Conservation (phyloP, 1,139 yeast species). For the Geotrichum cucujoidarum region DNA sequence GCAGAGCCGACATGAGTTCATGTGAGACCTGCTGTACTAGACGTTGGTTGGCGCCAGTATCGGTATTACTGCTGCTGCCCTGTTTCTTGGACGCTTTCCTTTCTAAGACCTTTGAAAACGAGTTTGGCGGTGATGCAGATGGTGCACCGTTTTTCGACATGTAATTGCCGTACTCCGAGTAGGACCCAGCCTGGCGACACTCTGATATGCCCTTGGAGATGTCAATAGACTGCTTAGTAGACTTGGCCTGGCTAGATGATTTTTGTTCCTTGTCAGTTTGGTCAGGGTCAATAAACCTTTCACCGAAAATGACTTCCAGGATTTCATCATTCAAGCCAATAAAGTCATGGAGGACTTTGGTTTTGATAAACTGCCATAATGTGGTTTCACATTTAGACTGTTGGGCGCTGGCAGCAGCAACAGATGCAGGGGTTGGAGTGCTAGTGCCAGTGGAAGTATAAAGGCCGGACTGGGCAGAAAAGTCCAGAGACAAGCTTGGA, state of each 20-base stretch:
- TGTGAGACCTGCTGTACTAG: constrained; percentile 1
- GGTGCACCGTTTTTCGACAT: constrained; percentile 11
- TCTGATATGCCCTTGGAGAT: constrained; percentile 3
- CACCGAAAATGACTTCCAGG: constrained; percentile 33
- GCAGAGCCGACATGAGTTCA: background rate
- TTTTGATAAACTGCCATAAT: constrained; percentile 23
- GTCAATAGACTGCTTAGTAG: background rate
- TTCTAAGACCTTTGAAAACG: constrained; percentile 1
- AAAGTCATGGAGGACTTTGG: constrained; percentile 26
- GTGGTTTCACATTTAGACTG: background rate
- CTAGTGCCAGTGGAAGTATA: constrained; percentile 1
- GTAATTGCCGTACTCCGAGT: constrained; percentile 13
- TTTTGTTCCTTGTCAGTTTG: background rate
- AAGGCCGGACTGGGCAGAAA: background rate
- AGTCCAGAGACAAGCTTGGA: constrained; percentile 3
- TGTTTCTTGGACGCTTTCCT: background rate
- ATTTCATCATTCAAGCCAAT: constrained; percentile 34
- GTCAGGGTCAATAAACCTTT: constrained; percentile 24
- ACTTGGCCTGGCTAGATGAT: no score
- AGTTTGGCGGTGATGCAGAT: constrained; percentile 4
- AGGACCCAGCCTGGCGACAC: constrained; percentile 4
- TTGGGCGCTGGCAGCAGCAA: background rate
- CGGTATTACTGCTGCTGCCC: background rate
- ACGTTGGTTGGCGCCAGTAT: background rate
- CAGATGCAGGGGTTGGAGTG: constrained; percentile 9